Conservation (phyloP, 75 land plant species). For the Pinus tabuliformis region DNA sequence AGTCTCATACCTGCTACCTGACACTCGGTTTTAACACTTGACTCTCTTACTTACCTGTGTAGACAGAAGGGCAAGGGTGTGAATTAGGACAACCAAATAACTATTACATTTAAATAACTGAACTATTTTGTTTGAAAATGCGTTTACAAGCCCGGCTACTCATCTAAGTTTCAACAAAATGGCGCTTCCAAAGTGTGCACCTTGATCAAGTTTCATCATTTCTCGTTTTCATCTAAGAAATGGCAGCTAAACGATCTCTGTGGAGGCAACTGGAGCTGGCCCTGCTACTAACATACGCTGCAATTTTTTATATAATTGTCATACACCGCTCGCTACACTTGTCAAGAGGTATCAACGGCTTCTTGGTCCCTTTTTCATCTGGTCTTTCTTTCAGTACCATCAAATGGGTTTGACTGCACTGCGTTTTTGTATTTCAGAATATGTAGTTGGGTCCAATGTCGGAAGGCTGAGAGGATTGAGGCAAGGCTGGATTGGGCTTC, state of each 20-base stretch:
- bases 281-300: background rate
- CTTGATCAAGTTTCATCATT: too few relatives aligned
- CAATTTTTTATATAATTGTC: background rate
- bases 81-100: too few relatives aligned
- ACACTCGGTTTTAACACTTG: too few relatives aligned
- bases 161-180: too few relatives aligned
- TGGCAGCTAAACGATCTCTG: conserved; percentile 2
- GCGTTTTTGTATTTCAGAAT: background rate
- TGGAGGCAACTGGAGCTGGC: conserved; percentile 6
- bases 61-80: too few relatives aligned
- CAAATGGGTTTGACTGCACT: background rate
- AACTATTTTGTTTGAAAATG: too few relatives aligned
- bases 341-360: background rate
- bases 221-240: background rate
- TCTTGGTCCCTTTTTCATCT: background rate
- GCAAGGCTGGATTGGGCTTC: conserved; percentile 8
- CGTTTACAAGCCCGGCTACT: too few relatives aligned
- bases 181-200: too few relatives aligned
- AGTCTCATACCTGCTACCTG: too few relatives aligned
- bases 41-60: too few relatives aligned
- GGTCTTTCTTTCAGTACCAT: background rate
- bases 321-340: background rate
- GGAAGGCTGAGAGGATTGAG: conserved; percentile 7
- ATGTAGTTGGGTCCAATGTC: background rate
- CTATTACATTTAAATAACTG: too few relatives aligned